phyloP scores from a whole-genome alignment of 2,329 filamentous ascomycete genomes.

The Cyphellophora europaea region DNA sequence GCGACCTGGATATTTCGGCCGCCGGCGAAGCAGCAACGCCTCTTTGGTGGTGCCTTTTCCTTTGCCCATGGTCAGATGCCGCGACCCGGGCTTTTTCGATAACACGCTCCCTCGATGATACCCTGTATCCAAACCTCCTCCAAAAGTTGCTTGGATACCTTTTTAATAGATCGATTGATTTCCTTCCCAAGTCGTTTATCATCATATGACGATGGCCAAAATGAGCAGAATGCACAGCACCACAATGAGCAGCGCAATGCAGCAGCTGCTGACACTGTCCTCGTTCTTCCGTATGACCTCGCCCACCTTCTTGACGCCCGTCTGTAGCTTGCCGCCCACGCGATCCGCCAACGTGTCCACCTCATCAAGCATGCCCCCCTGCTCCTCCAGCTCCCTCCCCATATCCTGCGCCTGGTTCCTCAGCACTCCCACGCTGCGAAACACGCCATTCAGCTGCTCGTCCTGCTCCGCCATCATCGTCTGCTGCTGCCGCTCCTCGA shows the following conservation, averaged over 20 bases:
- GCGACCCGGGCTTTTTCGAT: too few relatives aligned
- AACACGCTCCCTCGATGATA: too few relatives aligned
- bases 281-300: conserved; percentile 84
- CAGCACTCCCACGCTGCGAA: conserved; percentile 83
- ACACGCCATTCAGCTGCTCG: conserved; percentile 83
- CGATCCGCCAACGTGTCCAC: conserved; percentile 79
- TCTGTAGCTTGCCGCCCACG: conserved; percentile 76
- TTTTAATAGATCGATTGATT: too few relatives aligned
- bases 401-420: conserved; percentile 87
- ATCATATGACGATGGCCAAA: conserved; percentile 58
- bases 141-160: too few relatives aligned
- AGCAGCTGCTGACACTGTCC: conserved; percentile 39
- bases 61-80: too few relatives aligned
- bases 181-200: neutral
- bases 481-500: conserved; percentile 84
- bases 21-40: too few relatives aligned
- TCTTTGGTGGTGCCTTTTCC: too few relatives aligned
- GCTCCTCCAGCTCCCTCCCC: conserved; percentile 93
- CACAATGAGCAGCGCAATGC: conserved; percentile 16
- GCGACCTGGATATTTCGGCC: too few relatives aligned
- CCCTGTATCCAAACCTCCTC: too few relatives aligned
- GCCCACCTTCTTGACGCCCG: conserved; percentile 75
- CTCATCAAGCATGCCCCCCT: conserved; percentile 76
- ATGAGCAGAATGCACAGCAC: conserved; percentile 65
- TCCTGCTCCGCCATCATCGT: conserved; percentile 95